Conservation (phyloP, 2,329 filamentous ascomycete genomes). For the Neopestalotiopsis rosae region DNA sequence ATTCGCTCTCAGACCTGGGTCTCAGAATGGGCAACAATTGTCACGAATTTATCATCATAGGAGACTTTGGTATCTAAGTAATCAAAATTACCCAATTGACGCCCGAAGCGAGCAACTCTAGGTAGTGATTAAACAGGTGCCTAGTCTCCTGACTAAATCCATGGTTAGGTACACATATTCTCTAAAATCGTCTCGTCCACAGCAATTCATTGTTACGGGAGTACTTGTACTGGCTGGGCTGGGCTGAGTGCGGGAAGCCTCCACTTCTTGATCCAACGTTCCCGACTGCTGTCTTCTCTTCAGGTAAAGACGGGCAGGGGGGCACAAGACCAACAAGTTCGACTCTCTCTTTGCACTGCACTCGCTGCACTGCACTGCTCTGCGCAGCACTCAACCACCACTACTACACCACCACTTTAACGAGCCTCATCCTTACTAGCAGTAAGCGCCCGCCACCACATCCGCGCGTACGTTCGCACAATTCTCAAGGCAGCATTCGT, state of each 20-base stretch:
- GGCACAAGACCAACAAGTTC: conserved; percentile 5
- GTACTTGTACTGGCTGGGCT: neutral
- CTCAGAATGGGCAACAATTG: neutral
- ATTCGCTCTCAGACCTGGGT: neutral
- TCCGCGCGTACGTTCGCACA: conserved; percentile 17
- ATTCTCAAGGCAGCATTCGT: conserved; percentile 17
- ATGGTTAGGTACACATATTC: neutral
- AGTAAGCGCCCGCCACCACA: conserved; percentile 18
- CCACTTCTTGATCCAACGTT: neutral
- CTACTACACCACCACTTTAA: neutral
- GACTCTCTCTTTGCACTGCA: neutral
- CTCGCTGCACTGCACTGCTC: neutral
- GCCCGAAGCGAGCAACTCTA: neutral
- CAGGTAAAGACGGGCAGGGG: neutral
- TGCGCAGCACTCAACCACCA: neutral
- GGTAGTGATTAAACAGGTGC: neutral
- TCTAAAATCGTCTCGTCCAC: conserved; percentile 1
- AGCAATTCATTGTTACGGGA: neutral
- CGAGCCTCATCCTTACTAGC: conserved; percentile 5
- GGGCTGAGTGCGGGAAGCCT: neutral
- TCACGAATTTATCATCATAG: neutral
- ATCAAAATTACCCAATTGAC: neutral
- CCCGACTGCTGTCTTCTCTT: neutral
- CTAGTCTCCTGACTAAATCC: neutral
- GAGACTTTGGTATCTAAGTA: neutral